Conservation (phyloP, 2,329 filamentous ascomycete genomes). For the Fusarium burgessii region DNA sequence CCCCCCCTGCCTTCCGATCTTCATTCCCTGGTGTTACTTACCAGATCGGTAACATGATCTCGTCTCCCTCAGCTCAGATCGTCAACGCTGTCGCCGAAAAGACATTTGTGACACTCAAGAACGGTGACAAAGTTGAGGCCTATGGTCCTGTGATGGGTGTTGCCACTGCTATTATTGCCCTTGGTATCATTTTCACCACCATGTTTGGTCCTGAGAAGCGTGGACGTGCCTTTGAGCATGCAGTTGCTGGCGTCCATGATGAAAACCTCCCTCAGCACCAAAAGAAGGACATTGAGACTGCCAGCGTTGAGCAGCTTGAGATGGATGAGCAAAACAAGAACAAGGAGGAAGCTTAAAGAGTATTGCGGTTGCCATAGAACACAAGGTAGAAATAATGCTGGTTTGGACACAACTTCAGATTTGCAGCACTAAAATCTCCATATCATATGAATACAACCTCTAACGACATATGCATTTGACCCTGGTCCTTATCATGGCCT, state of each 20-base stretch:
- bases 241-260: slow-evolving; percentile 54
- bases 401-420: not conserved
- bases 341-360: slow-evolving; percentile 19
- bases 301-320: slow-evolving; percentile 43
- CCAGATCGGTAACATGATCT: slow-evolving; percentile 81
- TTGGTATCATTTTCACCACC: slow-evolving; percentile 75
- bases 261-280: slow-evolving; percentile 28
- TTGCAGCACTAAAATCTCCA: not conserved
- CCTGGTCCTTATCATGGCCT: not conserved
- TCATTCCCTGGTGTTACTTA: slow-evolving; percentile 79
- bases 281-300: slow-evolving; percentile 48
- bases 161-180: slow-evolving; percentile 80
- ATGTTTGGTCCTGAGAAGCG: slow-evolving; percentile 80
- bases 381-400: not conserved
- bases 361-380: fast-evolving
- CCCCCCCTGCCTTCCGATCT: slow-evolving; percentile 76
- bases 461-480: fast-evolving
- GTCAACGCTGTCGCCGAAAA: slow-evolving; percentile 79
- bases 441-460: slow-evolving; percentile 12
- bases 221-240: slow-evolving; percentile 76
- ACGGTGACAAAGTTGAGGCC: slow-evolving; percentile 71
- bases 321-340: slow-evolving; percentile 33
- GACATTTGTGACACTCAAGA: slow-evolving; percentile 64
- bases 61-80: slow-evolving; percentile 79
- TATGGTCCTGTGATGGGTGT: slow-evolving; percentile 83